Percentiles rank a stretch among this genome's conserved stretches.
These are phyloP conservation scores for Colletotrichum sublineola DNA, from an alignment of 2,329 filamentous ascomycete genomes.

Conservation along the genomic window DNA sequence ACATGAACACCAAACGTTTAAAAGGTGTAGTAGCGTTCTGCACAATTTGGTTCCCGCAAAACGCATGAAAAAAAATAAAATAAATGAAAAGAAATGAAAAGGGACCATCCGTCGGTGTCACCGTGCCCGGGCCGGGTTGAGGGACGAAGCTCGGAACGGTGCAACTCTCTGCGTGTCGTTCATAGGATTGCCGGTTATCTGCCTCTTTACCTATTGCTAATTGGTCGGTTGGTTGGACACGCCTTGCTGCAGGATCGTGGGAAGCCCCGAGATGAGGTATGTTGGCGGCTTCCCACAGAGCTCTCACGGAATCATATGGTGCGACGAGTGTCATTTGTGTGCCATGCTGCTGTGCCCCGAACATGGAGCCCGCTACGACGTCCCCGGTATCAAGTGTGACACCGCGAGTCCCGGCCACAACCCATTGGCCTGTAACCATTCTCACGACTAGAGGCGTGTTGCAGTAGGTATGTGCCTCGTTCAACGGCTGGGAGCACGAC, in stretches of 20 bases:
- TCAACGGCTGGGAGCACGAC: constrained; percentile 8
- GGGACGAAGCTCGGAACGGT: not conserved
- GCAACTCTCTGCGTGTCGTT: not conserved
- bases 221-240: constrained; percentile 30
- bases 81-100: not conserved
- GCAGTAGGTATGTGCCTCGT: not conserved
- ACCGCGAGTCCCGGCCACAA: not conserved
- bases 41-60: constrained; percentile 15
- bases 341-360: constrained; percentile 26
- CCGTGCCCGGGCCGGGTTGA: constrained; percentile 18
- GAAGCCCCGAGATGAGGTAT: constrained; percentile 42
- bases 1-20: constrained; percentile 5
- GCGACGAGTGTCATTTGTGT: constrained; percentile 22
- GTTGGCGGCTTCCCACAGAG: constrained; percentile 32
- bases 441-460: not conserved
- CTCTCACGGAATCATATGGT: constrained; percentile 21
- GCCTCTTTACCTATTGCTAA: constrained; percentile 22
- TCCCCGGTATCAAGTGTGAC: not conserved
- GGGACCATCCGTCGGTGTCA: constrained; percentile 12
- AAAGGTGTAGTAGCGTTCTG: constrained; percentile 10
- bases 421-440: not conserved
- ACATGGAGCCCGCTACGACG: constrained; percentile 10
- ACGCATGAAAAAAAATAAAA: not conserved
- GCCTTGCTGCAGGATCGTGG: constrained; percentile 44
- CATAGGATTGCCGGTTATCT: not conserved